Evolutionary conservation across 2,329 filamentous ascomycete species (phyloP).

Genomic region (Teratosphaeria gauchensis): DNA sequence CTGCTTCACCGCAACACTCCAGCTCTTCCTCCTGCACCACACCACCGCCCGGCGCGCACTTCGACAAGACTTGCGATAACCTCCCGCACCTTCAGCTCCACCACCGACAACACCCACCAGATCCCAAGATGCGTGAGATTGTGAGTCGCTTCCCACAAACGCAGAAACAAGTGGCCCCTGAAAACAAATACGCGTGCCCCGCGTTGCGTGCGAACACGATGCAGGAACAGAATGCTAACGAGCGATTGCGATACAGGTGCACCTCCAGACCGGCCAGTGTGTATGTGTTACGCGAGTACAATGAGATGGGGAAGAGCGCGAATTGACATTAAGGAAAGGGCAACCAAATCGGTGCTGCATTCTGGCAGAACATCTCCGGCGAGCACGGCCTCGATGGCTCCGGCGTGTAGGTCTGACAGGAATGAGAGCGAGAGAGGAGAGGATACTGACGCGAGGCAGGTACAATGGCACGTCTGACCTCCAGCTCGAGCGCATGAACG

Average conservation of each 20-base stretch:
- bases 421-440: background rate
- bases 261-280: constrained; percentile 99
- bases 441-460: constrained; percentile 39
- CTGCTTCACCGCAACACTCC: constrained; percentile 8
- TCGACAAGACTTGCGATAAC: constrained; percentile 5
- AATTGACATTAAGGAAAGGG: constrained; percentile 49
- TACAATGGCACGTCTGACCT: constrained; percentile 98
- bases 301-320: constrained; percentile 3
- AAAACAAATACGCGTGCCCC: constrained; percentile 29
- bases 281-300: constrained; percentile 47
- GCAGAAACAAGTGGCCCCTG: constrained; percentile 23
- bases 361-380: constrained; percentile 63
- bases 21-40: constrained; percentile 1
- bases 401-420: constrained; percentile 63
- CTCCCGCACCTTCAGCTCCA: background rate
- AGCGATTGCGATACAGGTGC: constrained; percentile 61
- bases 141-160: constrained; percentile 38
- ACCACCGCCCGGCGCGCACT: background rate
- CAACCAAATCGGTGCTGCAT: constrained; percentile 99
- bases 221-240: constrained; percentile 47
- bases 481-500: constrained; percentile 99
- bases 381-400: constrained; percentile 93
- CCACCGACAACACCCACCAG: background rate
- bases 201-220: constrained; percentile 29
- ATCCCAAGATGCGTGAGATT: constrained; percentile 57